phyloP scores from a whole-genome alignment of 768 basidiomycete species.

The Pleurotus platypus region DNA sequence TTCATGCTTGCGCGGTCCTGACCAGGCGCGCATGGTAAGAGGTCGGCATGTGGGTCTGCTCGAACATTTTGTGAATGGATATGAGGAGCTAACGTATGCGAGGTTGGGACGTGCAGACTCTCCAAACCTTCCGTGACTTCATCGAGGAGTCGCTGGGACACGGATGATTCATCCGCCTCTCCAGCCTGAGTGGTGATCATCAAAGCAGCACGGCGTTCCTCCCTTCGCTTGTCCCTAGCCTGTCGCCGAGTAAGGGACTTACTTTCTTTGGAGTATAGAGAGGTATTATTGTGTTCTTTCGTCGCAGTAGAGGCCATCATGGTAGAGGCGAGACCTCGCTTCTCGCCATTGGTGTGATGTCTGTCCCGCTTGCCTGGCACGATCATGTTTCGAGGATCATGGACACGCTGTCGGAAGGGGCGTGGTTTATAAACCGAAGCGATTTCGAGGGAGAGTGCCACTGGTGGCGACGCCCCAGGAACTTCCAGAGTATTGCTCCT shows the following conservation, averaged over 20 bases:
- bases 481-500: constrained; percentile 25
- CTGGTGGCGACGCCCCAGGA: constrained; percentile 14
- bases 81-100: background rate
- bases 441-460: constrained; percentile 61
- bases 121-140: constrained; percentile 22
- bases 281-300: constrained; percentile 11
- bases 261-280: constrained; percentile 10
- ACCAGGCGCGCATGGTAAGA: constrained; percentile 20
- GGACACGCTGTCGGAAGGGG: constrained; percentile 45
- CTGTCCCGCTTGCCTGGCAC: constrained; percentile 5
- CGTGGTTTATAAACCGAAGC: constrained; percentile 72
- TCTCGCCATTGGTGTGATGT: constrained; percentile 33
- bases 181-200: constrained; percentile 21
- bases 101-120: constrained; percentile 25
- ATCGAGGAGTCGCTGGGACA: constrained; percentile 11
- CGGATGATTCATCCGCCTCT: background rate
- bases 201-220: constrained; percentile 38
- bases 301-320: constrained; percentile 1
- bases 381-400: constrained; percentile 23
- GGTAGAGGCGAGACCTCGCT: constrained; percentile 18
- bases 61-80: too few relatives aligned
- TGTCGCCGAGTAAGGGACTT: constrained; percentile 37
- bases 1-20: constrained; percentile 12
- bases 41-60: background rate
- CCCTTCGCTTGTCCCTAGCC: constrained; percentile 48